Conservation (phyloP, 2,329 filamentous ascomycete species). For the Aspergillus clavatus region DNA sequence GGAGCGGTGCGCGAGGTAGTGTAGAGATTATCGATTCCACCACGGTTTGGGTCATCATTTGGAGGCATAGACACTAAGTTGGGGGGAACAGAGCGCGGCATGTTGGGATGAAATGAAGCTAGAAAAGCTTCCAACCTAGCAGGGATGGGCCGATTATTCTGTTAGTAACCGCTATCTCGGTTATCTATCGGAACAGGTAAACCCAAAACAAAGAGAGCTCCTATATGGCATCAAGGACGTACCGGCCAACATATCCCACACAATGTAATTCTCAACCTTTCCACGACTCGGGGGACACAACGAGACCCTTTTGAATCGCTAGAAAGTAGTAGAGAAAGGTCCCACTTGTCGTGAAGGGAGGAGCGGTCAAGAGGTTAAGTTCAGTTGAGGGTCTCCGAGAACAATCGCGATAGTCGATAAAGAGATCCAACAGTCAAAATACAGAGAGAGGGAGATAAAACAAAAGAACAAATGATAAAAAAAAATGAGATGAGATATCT, state of each 20-base stretch:
- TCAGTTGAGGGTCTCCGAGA: no score
- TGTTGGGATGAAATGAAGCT: constrained; percentile 6
- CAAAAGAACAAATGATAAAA: no score
- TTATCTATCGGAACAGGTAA: neutral
- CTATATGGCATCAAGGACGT: neutral
- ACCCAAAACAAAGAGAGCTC: neutral
- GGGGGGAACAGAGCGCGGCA: constrained; percentile 31
- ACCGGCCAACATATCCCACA: neutral
- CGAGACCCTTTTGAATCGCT: neutral
- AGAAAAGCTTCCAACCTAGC: neutral
- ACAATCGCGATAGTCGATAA: no score
- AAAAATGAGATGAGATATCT: no score
- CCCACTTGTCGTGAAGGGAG: neutral
- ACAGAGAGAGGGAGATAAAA: neutral
- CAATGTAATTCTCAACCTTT: neutral
- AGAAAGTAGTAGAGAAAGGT: neutral
- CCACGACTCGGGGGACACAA: neutral
- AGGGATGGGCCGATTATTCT: neutral
- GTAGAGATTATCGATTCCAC: constrained; percentile 7
- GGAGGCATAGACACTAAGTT: constrained; percentile 17
- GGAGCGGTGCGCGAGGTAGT: constrained; percentile 28
- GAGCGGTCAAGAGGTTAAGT: neutral
- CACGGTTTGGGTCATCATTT: constrained; percentile 9
- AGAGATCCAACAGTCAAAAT: neutral
- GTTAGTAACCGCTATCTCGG: neutral